These are phyloP conservation scores for Rhizopogon roseolus DNA, from an alignment of 768 basidiomycete genomes.

Conservation along the genomic window DNA sequence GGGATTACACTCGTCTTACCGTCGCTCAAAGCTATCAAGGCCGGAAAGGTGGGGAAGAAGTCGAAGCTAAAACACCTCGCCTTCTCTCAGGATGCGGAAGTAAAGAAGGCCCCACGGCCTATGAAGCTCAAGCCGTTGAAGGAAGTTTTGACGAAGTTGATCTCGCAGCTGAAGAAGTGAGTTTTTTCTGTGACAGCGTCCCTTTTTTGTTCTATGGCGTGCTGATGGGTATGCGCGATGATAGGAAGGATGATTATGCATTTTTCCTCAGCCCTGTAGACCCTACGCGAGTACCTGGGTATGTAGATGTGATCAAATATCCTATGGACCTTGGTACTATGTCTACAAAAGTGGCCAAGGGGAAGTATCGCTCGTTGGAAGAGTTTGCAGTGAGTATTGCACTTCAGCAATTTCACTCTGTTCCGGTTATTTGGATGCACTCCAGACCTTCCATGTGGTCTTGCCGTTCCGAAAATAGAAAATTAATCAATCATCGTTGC, in stretches of 20 bases:
- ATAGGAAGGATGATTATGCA: slow-evolving; percentile 82
- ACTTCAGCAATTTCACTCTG: not conserved
- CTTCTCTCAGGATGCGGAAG: slow-evolving; percentile 17
- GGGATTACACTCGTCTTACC: slow-evolving; percentile 66
- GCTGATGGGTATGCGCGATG: slow-evolving; percentile 7
- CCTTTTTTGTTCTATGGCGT: not conserved
- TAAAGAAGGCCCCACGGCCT: slow-evolving; percentile 45
- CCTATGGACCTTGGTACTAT: slow-evolving; percentile 96
- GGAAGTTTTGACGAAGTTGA: slow-evolving; percentile 64
- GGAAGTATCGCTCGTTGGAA: slow-evolving; percentile 74
- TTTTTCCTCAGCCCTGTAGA: slow-evolving; percentile 76
- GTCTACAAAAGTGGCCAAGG: slow-evolving; percentile 67
- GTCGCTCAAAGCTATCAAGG: slow-evolving; percentile 58
- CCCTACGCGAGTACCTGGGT: slow-evolving; percentile 52
- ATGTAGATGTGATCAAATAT: slow-evolving; percentile 63
- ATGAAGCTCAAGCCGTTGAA: slow-evolving; percentile 76
- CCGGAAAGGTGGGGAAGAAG: slow-evolving; percentile 49
- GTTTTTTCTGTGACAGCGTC: slow-evolving; percentile 8
- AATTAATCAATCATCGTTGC: not conserved
- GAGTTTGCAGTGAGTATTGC: slow-evolving; percentile 62
- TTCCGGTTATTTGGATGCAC: not conserved
- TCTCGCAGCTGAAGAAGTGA: slow-evolving; percentile 73
- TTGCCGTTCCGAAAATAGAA: not conserved
- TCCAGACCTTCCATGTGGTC: not conserved
- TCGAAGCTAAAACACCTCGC: slow-evolving; percentile 29